Conservation (phyloP, 495 filamentous ascomycete genomes). For the Tuber magnatum region DNA sequence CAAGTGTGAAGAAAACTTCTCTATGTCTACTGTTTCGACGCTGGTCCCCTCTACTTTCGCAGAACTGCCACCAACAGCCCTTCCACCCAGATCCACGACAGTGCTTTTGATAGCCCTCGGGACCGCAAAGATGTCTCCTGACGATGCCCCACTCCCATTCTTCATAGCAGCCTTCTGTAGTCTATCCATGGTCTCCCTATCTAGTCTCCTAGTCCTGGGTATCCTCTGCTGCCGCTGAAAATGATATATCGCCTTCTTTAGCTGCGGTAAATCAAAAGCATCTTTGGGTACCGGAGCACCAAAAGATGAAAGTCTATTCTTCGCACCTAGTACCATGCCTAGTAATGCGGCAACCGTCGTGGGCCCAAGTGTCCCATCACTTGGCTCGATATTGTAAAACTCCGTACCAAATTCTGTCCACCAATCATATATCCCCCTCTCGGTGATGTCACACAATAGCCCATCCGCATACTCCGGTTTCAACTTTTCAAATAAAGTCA, state of each 20-base stretch:
- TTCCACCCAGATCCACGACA: conserved; percentile 88
- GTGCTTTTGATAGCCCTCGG: conserved; percentile 91
- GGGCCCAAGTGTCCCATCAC: conserved; percentile 82
- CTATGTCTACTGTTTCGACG: conserved; percentile 83
- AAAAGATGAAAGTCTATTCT: conserved; percentile 70
- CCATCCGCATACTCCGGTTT: conserved; percentile 88
- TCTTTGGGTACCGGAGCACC: conserved; percentile 85
- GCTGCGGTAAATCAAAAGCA: conserved; percentile 73
- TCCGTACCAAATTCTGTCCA: conserved; percentile 92
- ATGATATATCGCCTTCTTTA: conserved; percentile 72
- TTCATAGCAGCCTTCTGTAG: conserved; percentile 79
- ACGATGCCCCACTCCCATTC: conserved; percentile 69
- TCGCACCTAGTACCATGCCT: conserved; percentile 78
- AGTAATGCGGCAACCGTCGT: conserved; percentile 85
- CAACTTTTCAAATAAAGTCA: conserved; percentile 81
- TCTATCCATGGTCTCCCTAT: conserved; percentile 71
- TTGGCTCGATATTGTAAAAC: conserved; percentile 81
- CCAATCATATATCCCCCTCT: conserved; percentile 86
- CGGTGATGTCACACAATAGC: conserved; percentile 84
- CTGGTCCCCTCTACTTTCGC: conserved; percentile 87
- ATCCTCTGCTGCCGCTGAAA: conserved; percentile 89
- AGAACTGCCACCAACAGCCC: conserved; percentile 69
- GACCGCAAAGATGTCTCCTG: conserved; percentile 58
- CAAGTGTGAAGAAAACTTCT: conserved; percentile 67
- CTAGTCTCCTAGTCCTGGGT: conserved; percentile 65